Conservation (phyloP, 176 grass and related monocot species). For the Oryza coarctata region DNA sequence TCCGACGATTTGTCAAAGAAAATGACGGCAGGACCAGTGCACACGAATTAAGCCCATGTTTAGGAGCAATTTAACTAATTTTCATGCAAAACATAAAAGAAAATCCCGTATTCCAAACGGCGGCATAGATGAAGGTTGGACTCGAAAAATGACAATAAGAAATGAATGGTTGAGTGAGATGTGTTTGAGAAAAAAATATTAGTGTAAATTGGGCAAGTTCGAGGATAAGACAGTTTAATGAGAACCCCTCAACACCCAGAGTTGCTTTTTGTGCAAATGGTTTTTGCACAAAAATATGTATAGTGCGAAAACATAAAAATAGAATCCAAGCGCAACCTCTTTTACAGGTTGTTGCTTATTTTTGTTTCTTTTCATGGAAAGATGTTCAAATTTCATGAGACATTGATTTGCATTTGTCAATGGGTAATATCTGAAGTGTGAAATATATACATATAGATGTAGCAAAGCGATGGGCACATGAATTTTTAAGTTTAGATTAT, state of each 20-base stretch:
- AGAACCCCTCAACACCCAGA: background rate
- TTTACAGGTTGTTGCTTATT: background rate
- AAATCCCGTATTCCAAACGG: background rate
- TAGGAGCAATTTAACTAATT: background rate
- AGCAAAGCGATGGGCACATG: too few relatives aligned
- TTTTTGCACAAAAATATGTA: background rate
- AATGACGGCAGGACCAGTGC: background rate
- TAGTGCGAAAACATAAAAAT: background rate
- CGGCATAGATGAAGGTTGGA: too few relatives aligned
- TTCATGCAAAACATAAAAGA: background rate
- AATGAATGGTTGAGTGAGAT: background rate
- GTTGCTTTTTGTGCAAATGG: conserved; percentile 3
- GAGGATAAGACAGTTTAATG: too few relatives aligned
- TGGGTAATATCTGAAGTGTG: too few relatives aligned
- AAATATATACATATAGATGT: too few relatives aligned
- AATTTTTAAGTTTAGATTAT: too few relatives aligned
- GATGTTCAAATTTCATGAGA: background rate
- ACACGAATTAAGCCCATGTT: background rate
- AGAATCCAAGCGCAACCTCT: conserved; percentile 9
- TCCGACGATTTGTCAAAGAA: background rate
- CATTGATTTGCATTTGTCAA: too few relatives aligned
- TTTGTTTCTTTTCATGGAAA: background rate
- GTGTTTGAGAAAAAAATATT: too few relatives aligned
- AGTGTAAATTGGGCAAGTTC: too few relatives aligned
- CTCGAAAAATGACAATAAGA: too few relatives aligned